phyloP scores from a whole-genome alignment of 768 basidiomycete genomes.

The Leccinum olivaceopallidum region DNA sequence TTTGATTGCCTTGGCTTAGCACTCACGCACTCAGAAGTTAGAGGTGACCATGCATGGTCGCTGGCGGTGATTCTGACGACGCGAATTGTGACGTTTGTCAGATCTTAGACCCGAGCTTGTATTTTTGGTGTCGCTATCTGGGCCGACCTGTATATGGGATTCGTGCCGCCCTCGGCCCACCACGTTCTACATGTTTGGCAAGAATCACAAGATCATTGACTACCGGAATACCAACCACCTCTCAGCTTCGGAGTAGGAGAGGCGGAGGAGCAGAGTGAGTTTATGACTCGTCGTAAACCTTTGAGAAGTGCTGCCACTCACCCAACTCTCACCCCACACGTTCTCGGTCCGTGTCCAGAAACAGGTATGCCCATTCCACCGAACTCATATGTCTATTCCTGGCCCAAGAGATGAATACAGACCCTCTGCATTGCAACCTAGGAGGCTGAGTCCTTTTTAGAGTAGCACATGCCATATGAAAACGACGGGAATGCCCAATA shows the following conservation, averaged over 20 bases:
- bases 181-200: neutral
- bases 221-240: neutral
- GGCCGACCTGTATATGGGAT: too few species aligned
- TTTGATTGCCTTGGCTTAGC: neutral
- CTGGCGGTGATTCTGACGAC: too few species aligned
- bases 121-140: too few species aligned
- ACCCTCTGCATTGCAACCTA: neutral
- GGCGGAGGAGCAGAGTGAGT: too few species aligned
- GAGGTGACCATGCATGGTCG: neutral
- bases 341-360: neutral
- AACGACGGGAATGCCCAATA: neutral
- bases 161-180: neutral
- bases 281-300: too few species aligned
- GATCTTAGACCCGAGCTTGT: too few species aligned
- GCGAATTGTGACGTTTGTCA: too few species aligned
- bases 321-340: too few species aligned
- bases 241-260: neutral
- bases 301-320: too few species aligned
- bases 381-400: neutral
- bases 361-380: neutral
- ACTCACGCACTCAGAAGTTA: neutral
- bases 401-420: neutral
- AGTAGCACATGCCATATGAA: neutral
- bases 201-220: neutral
- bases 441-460: neutral